phyloP scores from a whole-genome alignment of 805 yeast species.

The Schizosaccharomyces japonicus region DNA sequence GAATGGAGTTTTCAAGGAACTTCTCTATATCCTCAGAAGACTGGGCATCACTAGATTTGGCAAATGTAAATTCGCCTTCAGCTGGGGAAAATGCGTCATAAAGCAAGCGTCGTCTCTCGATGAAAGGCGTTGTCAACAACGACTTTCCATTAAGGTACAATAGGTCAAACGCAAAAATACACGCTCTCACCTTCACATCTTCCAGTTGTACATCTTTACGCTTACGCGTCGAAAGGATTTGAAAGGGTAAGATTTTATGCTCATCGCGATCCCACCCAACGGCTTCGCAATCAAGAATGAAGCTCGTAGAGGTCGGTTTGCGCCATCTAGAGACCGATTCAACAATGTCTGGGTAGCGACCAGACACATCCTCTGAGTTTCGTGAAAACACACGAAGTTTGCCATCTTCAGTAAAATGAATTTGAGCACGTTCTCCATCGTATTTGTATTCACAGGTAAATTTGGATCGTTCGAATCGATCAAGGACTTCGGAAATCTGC shows the following conservation, averaged over 20 bases:
- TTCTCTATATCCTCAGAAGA: slow-evolving; percentile 52
- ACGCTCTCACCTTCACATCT: slow-evolving; percentile 74
- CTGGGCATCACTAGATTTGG: slow-evolving; percentile 47
- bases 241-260: slow-evolving; percentile 75
- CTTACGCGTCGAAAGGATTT: slow-evolving; percentile 75
- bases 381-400: slow-evolving; percentile 62
- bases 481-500: slow-evolving; percentile 73
- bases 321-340: slow-evolving; percentile 40
- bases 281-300: slow-evolving; percentile 86
- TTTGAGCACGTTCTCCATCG: slow-evolving; percentile 94
- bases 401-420: slow-evolving; percentile 38
- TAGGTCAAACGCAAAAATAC: slow-evolving; percentile 78
- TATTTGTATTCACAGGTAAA: slow-evolving; percentile 93
- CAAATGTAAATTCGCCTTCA: slow-evolving; percentile 62
- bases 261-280: slow-evolving; percentile 82
- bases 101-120: slow-evolving; percentile 44
- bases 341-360: slow-evolving; percentile 75
- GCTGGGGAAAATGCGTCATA: slow-evolving; percentile 31
- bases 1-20: slow-evolving; percentile 71
- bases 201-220: slow-evolving; percentile 74
- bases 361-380: slow-evolving; percentile 92
- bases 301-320: slow-evolving; percentile 23
- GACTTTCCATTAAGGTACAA: slow-evolving; percentile 41
- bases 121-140: slow-evolving; percentile 38
- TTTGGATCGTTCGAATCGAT: slow-evolving; percentile 33